phyloP scores from a whole-genome alignment of 2,329 filamentous ascomycete species.

The Coniochaeta sp. region DNA sequence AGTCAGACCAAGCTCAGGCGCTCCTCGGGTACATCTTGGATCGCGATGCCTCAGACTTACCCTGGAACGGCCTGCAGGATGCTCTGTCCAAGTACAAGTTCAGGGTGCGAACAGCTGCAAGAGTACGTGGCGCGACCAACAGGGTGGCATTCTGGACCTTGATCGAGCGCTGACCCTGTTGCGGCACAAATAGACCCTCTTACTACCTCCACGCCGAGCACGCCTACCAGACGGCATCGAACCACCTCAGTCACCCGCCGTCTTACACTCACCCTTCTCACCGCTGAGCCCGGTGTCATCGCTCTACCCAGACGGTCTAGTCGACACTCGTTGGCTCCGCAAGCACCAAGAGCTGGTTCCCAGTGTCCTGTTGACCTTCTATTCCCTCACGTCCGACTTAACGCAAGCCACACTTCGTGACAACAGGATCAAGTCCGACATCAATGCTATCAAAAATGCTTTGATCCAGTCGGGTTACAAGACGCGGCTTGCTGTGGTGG shows the following conservation, averaged over 20 bases:
- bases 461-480: slow-evolving; percentile 67
- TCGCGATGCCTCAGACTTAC: slow-evolving; percentile 55
- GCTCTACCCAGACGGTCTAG: slow-evolving; percentile 83
- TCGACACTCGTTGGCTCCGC: slow-evolving; percentile 73
- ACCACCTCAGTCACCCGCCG: slow-evolving; percentile 36
- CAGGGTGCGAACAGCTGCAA: slow-evolving; percentile 66
- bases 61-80: slow-evolving; percentile 57
- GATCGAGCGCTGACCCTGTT: slow-evolving; percentile 17
- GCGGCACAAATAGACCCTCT: slow-evolving; percentile 35
- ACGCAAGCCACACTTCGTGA: slow-evolving; percentile 74
- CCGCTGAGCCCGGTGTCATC: slow-evolving; percentile 77
- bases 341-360: slow-evolving; percentile 87
- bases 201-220: slow-evolving; percentile 51
- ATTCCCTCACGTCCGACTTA: slow-evolving; percentile 64
- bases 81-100: slow-evolving; percentile 50
- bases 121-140: slow-evolving; percentile 53
- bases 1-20: slow-evolving; percentile 55
- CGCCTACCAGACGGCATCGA: slow-evolving; percentile 45
- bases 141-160: slow-evolving; percentile 10
- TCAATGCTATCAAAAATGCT: slow-evolving; percentile 66
- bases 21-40: slow-evolving; percentile 60
- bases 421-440: slow-evolving; percentile 80
- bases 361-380: slow-evolving; percentile 74
- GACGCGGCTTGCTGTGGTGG: slow-evolving; percentile 67
- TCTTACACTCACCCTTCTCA: slow-evolving; percentile 87